Evolutionary conservation across 2,329 filamentous ascomycete genomes (phyloP), one percentile per base, ranked within the genome.

Genomic region (Pseudogymnoascus sp.): DNA sequence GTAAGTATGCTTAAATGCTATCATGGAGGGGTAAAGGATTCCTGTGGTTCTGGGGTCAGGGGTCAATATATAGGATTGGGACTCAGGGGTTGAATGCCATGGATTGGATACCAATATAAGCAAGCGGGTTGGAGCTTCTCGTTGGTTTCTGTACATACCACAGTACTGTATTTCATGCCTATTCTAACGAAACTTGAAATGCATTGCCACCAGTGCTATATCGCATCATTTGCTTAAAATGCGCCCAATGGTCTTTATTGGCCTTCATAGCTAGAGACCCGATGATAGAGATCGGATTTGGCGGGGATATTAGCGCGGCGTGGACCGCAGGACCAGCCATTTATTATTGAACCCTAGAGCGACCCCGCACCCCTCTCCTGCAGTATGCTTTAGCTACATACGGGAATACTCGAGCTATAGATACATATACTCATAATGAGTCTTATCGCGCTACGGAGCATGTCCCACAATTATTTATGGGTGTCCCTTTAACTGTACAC

Each of bases 1-100:
- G 23, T 1, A 67, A 67, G 37, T 67, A 67, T 21, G 45, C 61
- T 21, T 59, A 62, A 62, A 38, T 37, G 16, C 5, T 0, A 23
- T 23, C 18, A 38, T n/a, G 55, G 14, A 11, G 4, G 8, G 14
- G 2, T 14, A 16, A 16, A 16, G 1, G 4, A 11, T 28, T 28
- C 12, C 5, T 23, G 41, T 23, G 9, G 40, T 14, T 21, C 3
- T 1, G 8, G 41, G 41, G 3, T 4, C 8, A 31, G 14, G 43
- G 12, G 41, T 25, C 5, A 14, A 45, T n/a, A 12, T n/a, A 25
- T 12, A 14, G 11, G 23, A 11, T 31, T 31, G 14, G 1, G 25
- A 11, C 4, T 7, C 6, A 4, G 14, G 8, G 14, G 4, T 12
- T 31, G 5, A 3, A 21, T 28, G 16, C 6, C 14, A 31, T 31